A percentile compares a stretch with the other conserved stretches of the same genome.
Conservation (phyloP, 148 eudicot genomes). For the Persicaria maculosa region DNA sequence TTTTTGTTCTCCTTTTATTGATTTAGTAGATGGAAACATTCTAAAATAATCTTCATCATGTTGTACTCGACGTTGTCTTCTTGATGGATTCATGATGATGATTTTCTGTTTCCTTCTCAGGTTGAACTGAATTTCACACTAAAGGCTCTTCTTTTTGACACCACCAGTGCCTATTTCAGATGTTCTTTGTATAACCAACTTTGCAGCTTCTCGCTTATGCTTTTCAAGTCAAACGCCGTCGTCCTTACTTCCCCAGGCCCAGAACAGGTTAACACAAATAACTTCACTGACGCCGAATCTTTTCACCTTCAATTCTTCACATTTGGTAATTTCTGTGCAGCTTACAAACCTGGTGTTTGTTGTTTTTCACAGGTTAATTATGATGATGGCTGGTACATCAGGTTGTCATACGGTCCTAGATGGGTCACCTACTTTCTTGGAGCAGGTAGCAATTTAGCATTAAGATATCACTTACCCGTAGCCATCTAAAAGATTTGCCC, state of each 20-base stretch:
- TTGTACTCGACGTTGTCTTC: not conserved
- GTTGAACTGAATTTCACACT: conserved; percentile 43
- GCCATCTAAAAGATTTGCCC: not conserved
- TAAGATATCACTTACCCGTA: not conserved
- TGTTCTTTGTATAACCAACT: conserved; percentile 30
- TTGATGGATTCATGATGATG: not conserved
- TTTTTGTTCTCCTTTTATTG: not conserved
- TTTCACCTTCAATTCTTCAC: not conserved
- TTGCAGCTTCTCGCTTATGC: conserved; percentile 36
- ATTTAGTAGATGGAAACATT: not conserved
- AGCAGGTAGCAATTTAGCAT: conserved; percentile 16
- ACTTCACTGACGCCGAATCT: not conserved
- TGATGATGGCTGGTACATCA: conserved; percentile 30
- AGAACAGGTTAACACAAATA: conserved; percentile 28
- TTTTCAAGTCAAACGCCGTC: conserved; percentile 30
- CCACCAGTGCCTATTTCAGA: conserved; percentile 29
- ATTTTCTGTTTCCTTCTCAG: conserved; percentile 16
- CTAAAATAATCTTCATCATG: not conserved
- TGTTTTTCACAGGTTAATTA: conserved; percentile 17
- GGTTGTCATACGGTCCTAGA: conserved; percentile 44
- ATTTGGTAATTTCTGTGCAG: not conserved
- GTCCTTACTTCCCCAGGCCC: conserved; percentile 38
- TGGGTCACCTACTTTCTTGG: conserved; percentile 46
- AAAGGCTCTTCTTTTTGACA: conserved; percentile 32
- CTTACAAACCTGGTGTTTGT: not conserved